Base-by-base conservation (phyloP, 805 yeast species). In the Suhomyces canberraensis region DNA sequence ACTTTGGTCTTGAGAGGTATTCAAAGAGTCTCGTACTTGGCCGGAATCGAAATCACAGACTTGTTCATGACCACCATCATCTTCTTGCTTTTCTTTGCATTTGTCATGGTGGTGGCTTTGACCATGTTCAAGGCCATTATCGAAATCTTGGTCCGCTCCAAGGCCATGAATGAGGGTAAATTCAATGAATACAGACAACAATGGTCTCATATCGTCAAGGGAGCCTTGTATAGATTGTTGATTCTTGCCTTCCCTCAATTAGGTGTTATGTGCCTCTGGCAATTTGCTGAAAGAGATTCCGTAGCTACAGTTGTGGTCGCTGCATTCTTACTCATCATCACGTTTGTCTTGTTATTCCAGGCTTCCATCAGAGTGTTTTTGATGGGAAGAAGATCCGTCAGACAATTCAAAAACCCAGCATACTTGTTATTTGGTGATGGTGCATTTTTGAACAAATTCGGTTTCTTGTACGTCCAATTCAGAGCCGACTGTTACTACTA, bases 381-480 rank as follows among this genome's bases (percentile, higher is more conserved):
- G n/a, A 72, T 79, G 41, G 98, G 96, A 24, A 65, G 80, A 44
- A 75, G 74, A 47, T 89, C 97, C 0, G 66, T 73, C 17, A 68
- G 72, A 41, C 71, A 85, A 38, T 87, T 81, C 69, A 82, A 85
- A 54, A 91, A 89, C 52, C 96, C 98, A 0, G 98, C 98, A 0
- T 91, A 87, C 56, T 69, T 89, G 42, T 72, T 93, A 44, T 93
- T 75, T 53, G 96, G 98, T 32, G 95, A 93, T 56, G 74, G 81
- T 3, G 76, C 71, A 29, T 78, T 86, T 41, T 71, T 93, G 50
- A 87, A 88, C 71, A 78, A 85, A 52, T 91, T 83, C 66, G 98
- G 98, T 0, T 93, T 93, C 63, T 60, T 93, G 46, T 93, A 93
- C 52, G 88, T 89, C 24, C 96, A 89, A 64, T 93, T 76, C 69